phyloP scores from a whole-genome alignment of 768 basidiomycete genomes.

The Royoungia palumana region DNA sequence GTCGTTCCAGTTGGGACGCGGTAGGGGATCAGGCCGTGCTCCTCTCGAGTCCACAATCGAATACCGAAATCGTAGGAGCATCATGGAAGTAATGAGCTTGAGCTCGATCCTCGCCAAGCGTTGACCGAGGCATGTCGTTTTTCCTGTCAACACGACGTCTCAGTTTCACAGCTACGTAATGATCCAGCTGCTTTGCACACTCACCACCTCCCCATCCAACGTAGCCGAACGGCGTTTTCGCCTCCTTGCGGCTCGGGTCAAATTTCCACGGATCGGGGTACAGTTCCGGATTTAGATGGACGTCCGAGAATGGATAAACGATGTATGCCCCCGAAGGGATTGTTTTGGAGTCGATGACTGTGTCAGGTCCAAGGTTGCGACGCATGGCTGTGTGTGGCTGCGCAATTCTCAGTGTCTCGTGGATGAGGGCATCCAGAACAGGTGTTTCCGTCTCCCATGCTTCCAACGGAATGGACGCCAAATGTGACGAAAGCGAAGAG shows the following conservation, averaged over 20 bases:
- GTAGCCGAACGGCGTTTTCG: slow-evolving; percentile 54
- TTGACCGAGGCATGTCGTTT: slow-evolving; percentile 67
- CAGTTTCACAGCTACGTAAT: slow-evolving; percentile 18
- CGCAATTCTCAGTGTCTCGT: slow-evolving; percentile 73
- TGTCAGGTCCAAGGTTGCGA: slow-evolving; percentile 70
- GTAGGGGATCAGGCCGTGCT: slow-evolving; percentile 40
- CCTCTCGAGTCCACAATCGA: slow-evolving; percentile 54
- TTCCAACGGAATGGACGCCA: slow-evolving; percentile 61
- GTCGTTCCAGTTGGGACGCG: slow-evolving; percentile 78
- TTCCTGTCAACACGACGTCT: slow-evolving; percentile 44
- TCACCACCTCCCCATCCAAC: slow-evolving; percentile 80
- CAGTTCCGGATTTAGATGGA: slow-evolving; percentile 67
- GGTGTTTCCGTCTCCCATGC: slow-evolving; percentile 71
- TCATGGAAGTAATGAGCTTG: slow-evolving; percentile 66
- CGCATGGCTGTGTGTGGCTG: slow-evolving; percentile 82
- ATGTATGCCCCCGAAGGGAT: slow-evolving; percentile 74
- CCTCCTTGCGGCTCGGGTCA: slow-evolving; percentile 55
- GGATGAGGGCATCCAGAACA: slow-evolving; percentile 67
- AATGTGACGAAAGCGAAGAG: slow-evolving; percentile 39
- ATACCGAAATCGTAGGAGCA: slow-evolving; percentile 63
- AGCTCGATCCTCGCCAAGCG: slow-evolving; percentile 72
- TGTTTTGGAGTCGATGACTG: slow-evolving; percentile 63
- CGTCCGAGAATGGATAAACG: slow-evolving; percentile 76
- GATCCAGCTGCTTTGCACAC: slow-evolving; percentile 26
- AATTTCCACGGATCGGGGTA: slow-evolving; percentile 79